Evolutionary conservation across 352 stramenopile genomes (phyloP).

Genomic region (Globisporangium paddicum): DNA sequence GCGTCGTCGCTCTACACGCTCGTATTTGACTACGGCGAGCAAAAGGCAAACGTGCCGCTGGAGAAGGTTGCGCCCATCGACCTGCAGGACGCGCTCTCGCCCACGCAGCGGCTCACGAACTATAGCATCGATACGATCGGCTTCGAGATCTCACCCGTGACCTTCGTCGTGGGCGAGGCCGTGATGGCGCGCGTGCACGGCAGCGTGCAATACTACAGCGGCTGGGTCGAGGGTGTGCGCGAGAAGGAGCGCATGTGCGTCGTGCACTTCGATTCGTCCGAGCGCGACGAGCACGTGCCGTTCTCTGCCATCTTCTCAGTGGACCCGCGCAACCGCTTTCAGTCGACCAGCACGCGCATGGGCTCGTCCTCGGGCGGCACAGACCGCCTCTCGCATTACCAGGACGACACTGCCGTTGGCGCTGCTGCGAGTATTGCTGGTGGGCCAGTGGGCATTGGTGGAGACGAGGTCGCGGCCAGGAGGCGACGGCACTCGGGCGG

Average conservation of each 20-base stretch:
- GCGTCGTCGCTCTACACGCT: conserved; percentile 36
- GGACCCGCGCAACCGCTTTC: conserved; percentile 40
- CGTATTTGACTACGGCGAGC: conserved; percentile 72
- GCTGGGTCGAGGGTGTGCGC: conserved; percentile 43
- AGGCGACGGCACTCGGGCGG: conserved; percentile 37
- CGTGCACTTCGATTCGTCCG: conserved; percentile 71
- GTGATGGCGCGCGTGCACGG: conserved; percentile 59
- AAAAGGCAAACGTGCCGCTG: conserved; percentile 37
- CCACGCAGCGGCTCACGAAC: conserved; percentile 65
- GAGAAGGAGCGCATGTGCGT: conserved; percentile 55
- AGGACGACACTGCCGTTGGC: conserved; percentile 10
- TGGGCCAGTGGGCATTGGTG: not conserved
- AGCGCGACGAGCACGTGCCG: conserved; percentile 49
- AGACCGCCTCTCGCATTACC: conserved; percentile 7
- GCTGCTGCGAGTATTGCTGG: conserved; percentile 1
- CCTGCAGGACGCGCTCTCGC: conserved; percentile 44
- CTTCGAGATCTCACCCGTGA: conserved; percentile 55
- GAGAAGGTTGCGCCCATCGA: conserved; percentile 55
- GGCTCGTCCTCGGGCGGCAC: conserved; percentile 36
- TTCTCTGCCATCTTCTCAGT: conserved; percentile 72
- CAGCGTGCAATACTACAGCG: conserved; percentile 54
- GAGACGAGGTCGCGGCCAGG: not conserved
- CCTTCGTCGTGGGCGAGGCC: conserved; percentile 47
- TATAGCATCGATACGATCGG: conserved; percentile 75
- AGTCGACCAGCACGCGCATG: conserved; percentile 28